Evolutionary conservation across 2,329 filamentous ascomycete genomes (phyloP), one percentile per base, ranked within the genome.

Genomic region (Trichoderma guizhouense): DNA sequence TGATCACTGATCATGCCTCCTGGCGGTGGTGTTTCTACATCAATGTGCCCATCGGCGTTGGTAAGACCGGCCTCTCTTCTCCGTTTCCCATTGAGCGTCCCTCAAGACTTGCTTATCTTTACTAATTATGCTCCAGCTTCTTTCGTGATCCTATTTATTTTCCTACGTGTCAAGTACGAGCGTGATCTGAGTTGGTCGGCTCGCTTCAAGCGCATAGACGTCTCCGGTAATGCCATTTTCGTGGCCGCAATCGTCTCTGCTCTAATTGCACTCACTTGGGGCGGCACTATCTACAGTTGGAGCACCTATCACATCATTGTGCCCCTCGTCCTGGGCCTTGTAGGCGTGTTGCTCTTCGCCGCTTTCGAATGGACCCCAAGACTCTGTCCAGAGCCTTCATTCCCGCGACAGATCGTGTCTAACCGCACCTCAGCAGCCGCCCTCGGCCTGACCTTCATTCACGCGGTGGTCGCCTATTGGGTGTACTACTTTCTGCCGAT

Each of bases 1-100:
- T 74, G 24, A 72, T 79, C 39, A 76, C 75, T 3, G 72, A 78
- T 64, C 75, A 75, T 6, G 75, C 76, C 1, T 77, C 78, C 3
- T 86, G 83, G 84, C 78, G 83, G 51, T 86, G 83, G 82, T 79
- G 83, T 18, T 88, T 88, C 70, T 85, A 82, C 66, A 76, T 85
- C 36, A 84, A 84, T 69, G 75, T 85, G 6, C 84, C 84, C 36
- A 76, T 84, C 58, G 81, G 79, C 43, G 34, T 78, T 14, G 74
- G 78, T 1, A 75, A 84, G 5, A 24, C 78, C 7, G 28, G 6
- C 28, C 6, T 28, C 5, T 66, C 62, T n/a, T 55, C n/a, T 26
- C 3, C 12, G 4, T 36, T 34, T n/a, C 32, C 9, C 9, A 32
- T 11, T 7, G 26, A 26, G 26, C 26, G 26, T 26, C 3, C 26